phyloP scores from a whole-genome alignment of 1,284 basidiomycete genomes.

The Sporisorium graminicola region DNA sequence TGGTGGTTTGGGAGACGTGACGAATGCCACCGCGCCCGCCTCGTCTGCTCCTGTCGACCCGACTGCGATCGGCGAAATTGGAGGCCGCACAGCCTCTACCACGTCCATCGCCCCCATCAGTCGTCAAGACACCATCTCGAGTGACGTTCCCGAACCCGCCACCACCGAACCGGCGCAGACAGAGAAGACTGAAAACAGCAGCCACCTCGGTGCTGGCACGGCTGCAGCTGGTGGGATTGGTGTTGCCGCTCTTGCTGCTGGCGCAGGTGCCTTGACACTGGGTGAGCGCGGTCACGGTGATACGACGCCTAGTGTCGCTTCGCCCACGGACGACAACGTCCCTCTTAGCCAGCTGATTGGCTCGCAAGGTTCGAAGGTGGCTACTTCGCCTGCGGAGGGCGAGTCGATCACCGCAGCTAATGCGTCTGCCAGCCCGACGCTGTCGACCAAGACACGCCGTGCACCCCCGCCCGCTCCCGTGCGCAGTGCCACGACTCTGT shows the following conservation, averaged over 20 bases:
- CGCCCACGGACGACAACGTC: constrained; percentile 46
- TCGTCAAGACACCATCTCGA: constrained; percentile 27
- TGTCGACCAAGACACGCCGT: constrained; percentile 57
- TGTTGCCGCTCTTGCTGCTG: constrained; percentile 35
- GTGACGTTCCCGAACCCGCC: constrained; percentile 10
- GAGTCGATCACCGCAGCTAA: constrained; percentile 11
- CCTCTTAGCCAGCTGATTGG: constrained; percentile 47
- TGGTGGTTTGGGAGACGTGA: constrained; percentile 40
- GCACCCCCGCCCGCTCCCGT: constrained; percentile 62
- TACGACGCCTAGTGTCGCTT: constrained; percentile 11
- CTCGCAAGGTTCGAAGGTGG: constrained; percentile 9
- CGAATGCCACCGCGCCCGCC: constrained; percentile 12
- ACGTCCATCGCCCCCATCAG: constrained; percentile 48
- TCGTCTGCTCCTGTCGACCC: constrained; percentile 40
- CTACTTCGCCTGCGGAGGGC: constrained; percentile 1
- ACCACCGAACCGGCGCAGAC: constrained; percentile 4
- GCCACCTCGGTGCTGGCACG: constrained; percentile 24
- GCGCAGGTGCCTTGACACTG: constrained; percentile 36
- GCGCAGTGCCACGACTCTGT: constrained; percentile 35
- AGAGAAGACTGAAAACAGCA: constrained; percentile 5
- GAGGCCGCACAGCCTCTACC: constrained; percentile 35
- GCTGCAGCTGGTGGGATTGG: constrained; percentile 36
- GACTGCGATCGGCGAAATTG: constrained; percentile 33
- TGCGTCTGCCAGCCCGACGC: constrained; percentile 30
- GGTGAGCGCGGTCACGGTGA: constrained; percentile 39